phyloP scores from a whole-genome alignment of 1,139 yeast species.

The Taiozyma onychis region DNA sequence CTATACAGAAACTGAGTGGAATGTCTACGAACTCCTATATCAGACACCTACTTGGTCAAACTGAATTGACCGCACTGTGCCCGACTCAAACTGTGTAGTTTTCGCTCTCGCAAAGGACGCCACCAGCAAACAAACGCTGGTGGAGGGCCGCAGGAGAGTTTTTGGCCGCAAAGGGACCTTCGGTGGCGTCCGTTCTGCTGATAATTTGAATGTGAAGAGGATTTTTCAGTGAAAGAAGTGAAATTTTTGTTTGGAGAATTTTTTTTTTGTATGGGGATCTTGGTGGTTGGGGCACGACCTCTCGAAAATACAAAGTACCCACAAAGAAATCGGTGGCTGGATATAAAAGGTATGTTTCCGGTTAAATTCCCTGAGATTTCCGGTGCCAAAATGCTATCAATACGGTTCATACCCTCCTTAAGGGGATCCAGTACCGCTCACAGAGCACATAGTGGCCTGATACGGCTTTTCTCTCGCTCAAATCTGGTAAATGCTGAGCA shows the following conservation, averaged over 20 bases:
- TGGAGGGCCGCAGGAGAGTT: background rate
- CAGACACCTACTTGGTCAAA: slow-evolving; percentile 21
- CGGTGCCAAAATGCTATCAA: background rate
- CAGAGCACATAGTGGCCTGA: slow-evolving; percentile 14
- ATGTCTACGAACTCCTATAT: slow-evolving; percentile 25
- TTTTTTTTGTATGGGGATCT: too few relatives aligned
- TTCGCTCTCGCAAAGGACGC: slow-evolving; percentile 17
- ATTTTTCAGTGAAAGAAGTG: background rate
- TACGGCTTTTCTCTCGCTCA: background rate
- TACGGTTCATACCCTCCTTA: background rate
- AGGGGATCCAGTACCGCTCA: background rate
- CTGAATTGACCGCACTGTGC: slow-evolving; percentile 12
- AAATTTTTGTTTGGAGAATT: background rate
- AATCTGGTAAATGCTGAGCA: background rate
- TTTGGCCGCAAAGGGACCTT: background rate
- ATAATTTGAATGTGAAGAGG: background rate
- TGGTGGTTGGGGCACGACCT: background rate
- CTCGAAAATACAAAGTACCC: too few relatives aligned
- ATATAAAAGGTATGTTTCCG: too few relatives aligned
- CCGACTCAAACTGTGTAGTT: slow-evolving; percentile 27
- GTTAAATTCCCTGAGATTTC: too few relatives aligned
- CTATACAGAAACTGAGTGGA: background rate
- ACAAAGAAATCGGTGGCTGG: too few relatives aligned
- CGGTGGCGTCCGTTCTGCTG: background rate
- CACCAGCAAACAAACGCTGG: background rate